phyloP scores from a whole-genome alignment of 192 early-diverging fungal genomes.

The Entomortierella parvispora region DNA sequence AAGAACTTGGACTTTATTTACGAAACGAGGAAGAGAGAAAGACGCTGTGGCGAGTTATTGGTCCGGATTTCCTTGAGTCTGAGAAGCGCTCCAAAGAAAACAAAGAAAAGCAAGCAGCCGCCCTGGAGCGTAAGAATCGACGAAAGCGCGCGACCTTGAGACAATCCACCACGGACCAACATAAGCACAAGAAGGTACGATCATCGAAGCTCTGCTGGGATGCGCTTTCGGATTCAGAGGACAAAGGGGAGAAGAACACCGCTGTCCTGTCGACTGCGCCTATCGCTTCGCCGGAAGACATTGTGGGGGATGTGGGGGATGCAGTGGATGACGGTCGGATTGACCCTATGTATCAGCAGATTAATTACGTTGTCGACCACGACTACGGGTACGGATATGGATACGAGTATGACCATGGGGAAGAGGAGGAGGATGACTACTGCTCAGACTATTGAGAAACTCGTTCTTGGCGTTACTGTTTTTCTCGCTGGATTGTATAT shows the following conservation, averaged over 20 bases:
- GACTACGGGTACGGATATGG: neutral
- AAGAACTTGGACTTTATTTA: constrained; percentile 9
- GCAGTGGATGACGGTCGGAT: neutral
- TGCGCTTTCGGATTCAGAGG: constrained; percentile 10
- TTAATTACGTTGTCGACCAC: neutral
- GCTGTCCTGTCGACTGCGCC: too few relatives aligned
- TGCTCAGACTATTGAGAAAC: neutral
- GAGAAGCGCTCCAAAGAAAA: neutral
- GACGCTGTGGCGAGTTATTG: neutral
- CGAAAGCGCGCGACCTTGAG: neutral
- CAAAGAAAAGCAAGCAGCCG: neutral
- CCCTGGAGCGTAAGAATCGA: neutral
- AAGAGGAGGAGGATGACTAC: constrained; percentile 6
- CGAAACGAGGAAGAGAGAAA: constrained; percentile 1
- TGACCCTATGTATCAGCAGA: neutral
- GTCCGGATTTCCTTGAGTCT: neutral
- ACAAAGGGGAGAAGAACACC: neutral
- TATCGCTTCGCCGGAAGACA: too few relatives aligned
- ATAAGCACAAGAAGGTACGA: constrained; percentile 1
- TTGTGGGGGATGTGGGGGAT: too few relatives aligned
- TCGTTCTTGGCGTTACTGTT: neutral
- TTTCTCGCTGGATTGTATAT: neutral
- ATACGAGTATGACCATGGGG: neutral
- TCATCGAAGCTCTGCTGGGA: constrained; percentile 21
- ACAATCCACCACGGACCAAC: neutral